Base-by-base conservation (phyloP, 768 basidiomycete species). In the Pisolithus orientalis region DNA sequence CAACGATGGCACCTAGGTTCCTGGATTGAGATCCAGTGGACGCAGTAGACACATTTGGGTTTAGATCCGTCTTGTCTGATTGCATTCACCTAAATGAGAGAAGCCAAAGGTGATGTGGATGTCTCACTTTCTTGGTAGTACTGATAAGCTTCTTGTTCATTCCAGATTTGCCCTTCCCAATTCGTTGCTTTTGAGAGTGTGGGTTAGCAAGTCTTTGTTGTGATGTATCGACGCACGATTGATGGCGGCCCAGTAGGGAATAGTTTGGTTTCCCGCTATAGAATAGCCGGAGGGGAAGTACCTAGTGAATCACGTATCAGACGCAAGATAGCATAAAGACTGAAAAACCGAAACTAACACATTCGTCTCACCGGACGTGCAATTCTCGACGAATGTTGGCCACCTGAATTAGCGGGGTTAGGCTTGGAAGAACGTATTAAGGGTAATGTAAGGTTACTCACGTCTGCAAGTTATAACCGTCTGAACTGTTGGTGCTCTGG, bases 221-320 rank as follows among this genome's bases (percentile, higher is more conserved):
- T 2, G 5, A 21, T 28, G 27, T 28, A 28, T 14, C 11, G 1
- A 65, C 78, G 56, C 61, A 81, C 80, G 79, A 61, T 80, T 37
- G n/a, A 44, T 63, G 2, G 52, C 63, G 14, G 80, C 78, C 73
- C 78, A 82, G 46, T 54, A 68, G 17, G 80, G 80, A 45, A 82
- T 74, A 0, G 65, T 63, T 14, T 61, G 59, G 25, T 61, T 65
- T 8, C 55, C 44, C 1, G 67, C 62, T 6, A 77, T 59, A 3
- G 65, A 55, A 29, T 71, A 60, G 27, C 68, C 65, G 3, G 63
- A 50, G 16, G 79, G 80, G 54, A 75, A 82, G 40, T 68, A 69
- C 14, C 58, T 58, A 34, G 7, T 42, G 16, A 44, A 31, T 39
- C 39, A 2, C 4, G 21, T 46, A 44, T 16, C 44, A 44, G 28